A percentile compares a stretch with the other conserved stretches of the same genome.
Evolutionary conservation across 2,329 filamentous ascomycete genomes (phyloP).

Genomic region (Arthrocladium fulminans): DNA sequence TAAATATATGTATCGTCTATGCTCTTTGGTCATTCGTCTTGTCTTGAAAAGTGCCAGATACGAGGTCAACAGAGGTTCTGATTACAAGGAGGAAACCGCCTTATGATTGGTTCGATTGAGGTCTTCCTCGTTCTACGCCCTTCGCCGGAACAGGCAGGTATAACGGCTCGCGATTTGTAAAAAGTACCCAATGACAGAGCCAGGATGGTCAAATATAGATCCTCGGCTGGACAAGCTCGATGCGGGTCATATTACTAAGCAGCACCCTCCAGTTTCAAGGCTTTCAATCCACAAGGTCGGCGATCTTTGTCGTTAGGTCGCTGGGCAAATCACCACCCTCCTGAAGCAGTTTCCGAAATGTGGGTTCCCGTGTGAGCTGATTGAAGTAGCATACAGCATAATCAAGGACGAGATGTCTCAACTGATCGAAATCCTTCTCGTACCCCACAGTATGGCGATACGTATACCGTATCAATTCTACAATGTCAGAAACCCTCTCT

Average conservation of each 20-base stretch:
- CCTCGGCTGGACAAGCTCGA: no score
- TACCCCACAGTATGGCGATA: conserved; percentile 28
- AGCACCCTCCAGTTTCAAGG: background rate
- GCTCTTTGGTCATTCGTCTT: no score
- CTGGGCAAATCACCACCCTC: conserved; percentile 7
- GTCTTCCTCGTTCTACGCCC: background rate
- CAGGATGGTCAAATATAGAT: no score
- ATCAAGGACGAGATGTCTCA: conserved; percentile 19
- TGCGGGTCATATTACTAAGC: no score
- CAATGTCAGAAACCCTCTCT: conserved; percentile 24
- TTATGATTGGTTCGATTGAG: conserved; percentile 1
- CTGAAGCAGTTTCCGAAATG: conserved; percentile 10
- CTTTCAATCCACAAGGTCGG: conserved; percentile 8
- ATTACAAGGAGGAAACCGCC: no score
- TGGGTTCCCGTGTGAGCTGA: conserved; percentile 5
- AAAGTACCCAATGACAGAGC: no score
- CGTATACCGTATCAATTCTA: conserved; percentile 29
- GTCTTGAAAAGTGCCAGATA: no score
- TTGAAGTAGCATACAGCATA: conserved; percentile 23
- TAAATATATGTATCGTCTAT: no score
- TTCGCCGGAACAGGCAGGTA: background rate
- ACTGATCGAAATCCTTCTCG: conserved; percentile 8
- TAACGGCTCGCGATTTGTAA: background rate
- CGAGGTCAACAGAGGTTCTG: no score
- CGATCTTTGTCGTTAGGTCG: conserved; percentile 11